phyloP scores from a whole-genome alignment of 2,329 filamentous ascomycete species.

The Penicillium sp. region DNA sequence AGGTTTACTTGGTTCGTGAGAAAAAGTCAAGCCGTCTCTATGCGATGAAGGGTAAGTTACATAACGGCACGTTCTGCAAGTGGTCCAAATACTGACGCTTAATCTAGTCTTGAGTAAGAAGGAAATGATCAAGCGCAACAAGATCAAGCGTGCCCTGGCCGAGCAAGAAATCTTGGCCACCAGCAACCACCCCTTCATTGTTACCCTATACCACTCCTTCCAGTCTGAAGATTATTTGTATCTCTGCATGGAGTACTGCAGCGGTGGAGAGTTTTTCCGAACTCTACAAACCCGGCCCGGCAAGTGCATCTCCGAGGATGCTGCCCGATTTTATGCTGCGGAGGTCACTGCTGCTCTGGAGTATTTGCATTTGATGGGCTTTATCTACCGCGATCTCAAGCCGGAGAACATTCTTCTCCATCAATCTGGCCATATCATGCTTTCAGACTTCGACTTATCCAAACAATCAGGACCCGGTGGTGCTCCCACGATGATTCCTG shows the following conservation, averaged over 20 bases:
- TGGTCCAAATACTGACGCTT: slow-evolving; percentile 35
- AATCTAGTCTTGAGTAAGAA: slow-evolving; percentile 90
- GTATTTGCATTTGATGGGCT: slow-evolving; percentile 97
- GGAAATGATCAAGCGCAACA: slow-evolving; percentile 99
- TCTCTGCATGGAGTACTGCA: slow-evolving; percentile 99
- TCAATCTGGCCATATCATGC: slow-evolving; percentile 99
- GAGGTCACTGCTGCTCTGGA: slow-evolving; percentile 96
- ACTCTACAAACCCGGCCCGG: slow-evolving; percentile 91
- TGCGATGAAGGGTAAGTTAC: slow-evolving; percentile 87
- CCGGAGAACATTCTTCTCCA: slow-evolving; percentile 97
- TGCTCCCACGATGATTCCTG: slow-evolving; percentile 96
- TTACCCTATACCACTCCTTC: slow-evolving; percentile 97
- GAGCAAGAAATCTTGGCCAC: slow-evolving; percentile 98
- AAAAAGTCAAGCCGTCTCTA: slow-evolving; percentile 96
- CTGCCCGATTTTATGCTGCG: slow-evolving; percentile 93
- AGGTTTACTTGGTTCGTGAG: slow-evolving; percentile 95
- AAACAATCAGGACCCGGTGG: slow-evolving; percentile 96
- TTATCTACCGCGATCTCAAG: slow-evolving; percentile 97
- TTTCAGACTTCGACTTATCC: slow-evolving; percentile 97
- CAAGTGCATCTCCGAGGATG: slow-evolving; percentile 96
- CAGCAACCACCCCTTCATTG: slow-evolving; percentile 98
- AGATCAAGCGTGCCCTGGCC: slow-evolving; percentile 96
- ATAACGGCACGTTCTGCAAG: not conserved
- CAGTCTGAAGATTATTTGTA: slow-evolving; percentile 98
- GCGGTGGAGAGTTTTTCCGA: slow-evolving; percentile 96